Percentiles rank a stretch among this genome's conserved stretches.
phyloP scores from a whole-genome alignment of 2,329 filamentous ascomycete genomes.

The Xylariaceae sp. region DNA sequence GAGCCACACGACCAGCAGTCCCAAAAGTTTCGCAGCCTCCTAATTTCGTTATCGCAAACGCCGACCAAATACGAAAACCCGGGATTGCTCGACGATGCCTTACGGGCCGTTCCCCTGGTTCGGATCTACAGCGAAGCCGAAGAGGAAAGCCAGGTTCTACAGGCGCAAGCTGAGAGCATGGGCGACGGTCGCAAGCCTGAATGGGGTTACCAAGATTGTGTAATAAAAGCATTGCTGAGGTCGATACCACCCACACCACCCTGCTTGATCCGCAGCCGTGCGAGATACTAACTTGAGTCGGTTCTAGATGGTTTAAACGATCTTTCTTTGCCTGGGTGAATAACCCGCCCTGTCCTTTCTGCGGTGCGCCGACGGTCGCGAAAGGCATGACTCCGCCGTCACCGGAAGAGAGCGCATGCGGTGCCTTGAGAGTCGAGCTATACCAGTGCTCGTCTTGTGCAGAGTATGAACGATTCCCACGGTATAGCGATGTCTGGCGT shows the following conservation, averaged over 20 bases:
- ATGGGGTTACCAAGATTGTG: constrained; percentile 98
- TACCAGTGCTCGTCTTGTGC: constrained; percentile 85
- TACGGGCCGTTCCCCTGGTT: constrained; percentile 80
- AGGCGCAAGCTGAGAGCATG: constrained; percentile 83
- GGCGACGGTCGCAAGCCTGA: constrained; percentile 72
- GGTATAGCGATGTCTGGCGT: constrained; percentile 93
- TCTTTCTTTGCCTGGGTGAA: constrained; percentile 97
- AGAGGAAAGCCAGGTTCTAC: constrained; percentile 82
- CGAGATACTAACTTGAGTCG: constrained; percentile 11
- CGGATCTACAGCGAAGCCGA: constrained; percentile 91
- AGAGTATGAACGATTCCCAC: constrained; percentile 80
- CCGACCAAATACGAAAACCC: constrained; percentile 96
- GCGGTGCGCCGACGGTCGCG: constrained; percentile 74
- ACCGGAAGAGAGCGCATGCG: constrained; percentile 82
- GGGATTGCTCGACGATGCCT: constrained; percentile 83
- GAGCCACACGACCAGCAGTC: constrained; percentile 58
- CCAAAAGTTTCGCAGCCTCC: constrained; percentile 72
- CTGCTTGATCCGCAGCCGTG: constrained; percentile 10
- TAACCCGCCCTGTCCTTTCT: constrained; percentile 81
- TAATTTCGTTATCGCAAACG: constrained; percentile 79
- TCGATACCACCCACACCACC: constrained; percentile 37
- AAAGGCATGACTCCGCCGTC: constrained; percentile 79
- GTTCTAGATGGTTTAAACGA: constrained; percentile 80
- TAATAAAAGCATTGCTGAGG: constrained; percentile 81
- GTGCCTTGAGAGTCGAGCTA: constrained; percentile 80